Base-by-base conservation (phyloP, 164 flowering plant genomes). In the Malania oleifera region DNA sequence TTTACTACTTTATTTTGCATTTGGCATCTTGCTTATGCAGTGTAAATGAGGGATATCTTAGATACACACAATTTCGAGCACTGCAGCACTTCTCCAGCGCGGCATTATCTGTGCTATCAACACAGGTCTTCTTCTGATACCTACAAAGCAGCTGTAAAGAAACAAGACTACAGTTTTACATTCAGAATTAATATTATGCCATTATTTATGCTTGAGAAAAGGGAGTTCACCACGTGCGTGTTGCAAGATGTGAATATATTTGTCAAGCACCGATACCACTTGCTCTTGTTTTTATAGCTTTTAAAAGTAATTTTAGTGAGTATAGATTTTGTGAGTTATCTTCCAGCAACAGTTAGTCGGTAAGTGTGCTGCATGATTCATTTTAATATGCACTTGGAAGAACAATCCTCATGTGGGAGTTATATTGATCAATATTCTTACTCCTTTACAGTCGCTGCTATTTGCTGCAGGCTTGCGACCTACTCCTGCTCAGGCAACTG, bases 391-490 rank as follows among this genome's bases (percentile, higher is more conserved):
- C 24, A 15, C 19, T 6, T 53, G 45, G 27, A 31, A 13, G 60
- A 47, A 54, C 46, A 56, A 27, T 26, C 35, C 44, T 24, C 54
- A 40, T 63, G 12, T 65, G 50, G 45, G 10, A 52, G 47, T 66
- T 52, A 60, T 69, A 66, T 67, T 55, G n/a, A n/a, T 70, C 27
- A 48, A 54, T 63, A 48, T 70, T 64, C 80, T 84, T 74, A 80
- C 63, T 67, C 73, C 69, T 80, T 63, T 85, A 78, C 91, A 93
- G 99, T 91, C 99, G 56, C 83, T 90, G 59, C 81, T 93, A 63
- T 84, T 84, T 85, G 99, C 99, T 82, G 99, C 99, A 74, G 99
- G 99, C 65, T 78, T 93, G 76, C 82, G 96, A 59, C 99, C 99
- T 47, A 93, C 97, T 12, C 96, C 97, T 54, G 99, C 97, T 17